Conservation (phyloP, 2,329 filamentous ascomycete species). For the Exophiala bonariae region DNA sequence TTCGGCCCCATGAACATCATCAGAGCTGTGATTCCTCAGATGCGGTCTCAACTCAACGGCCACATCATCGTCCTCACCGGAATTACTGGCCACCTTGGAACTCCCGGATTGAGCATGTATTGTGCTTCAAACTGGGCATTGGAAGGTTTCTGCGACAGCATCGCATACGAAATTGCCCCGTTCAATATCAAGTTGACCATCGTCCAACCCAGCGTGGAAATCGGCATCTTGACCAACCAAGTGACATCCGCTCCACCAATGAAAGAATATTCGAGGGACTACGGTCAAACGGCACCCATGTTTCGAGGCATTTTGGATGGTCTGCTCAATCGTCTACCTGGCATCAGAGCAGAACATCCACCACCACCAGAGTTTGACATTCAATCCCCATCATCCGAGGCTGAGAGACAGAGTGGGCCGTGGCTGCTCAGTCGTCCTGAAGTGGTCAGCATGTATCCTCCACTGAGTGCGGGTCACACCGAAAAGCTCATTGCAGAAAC, state of each 20-base stretch:
- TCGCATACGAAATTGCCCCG: constrained; percentile 93
- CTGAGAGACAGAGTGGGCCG: constrained; percentile 27
- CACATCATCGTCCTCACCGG: constrained; percentile 90
- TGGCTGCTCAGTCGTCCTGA: constrained; percentile 32
- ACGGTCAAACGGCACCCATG: constrained; percentile 70
- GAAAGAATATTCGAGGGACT: constrained; percentile 65
- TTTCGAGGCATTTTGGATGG: constrained; percentile 80
- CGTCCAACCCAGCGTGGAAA: constrained; percentile 92
- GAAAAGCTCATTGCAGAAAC: constrained; percentile 82
- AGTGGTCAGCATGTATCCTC: constrained; percentile 71
- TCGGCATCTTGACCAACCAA: constrained; percentile 80
- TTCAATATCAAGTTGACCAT: constrained; percentile 97
- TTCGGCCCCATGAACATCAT: constrained; percentile 97
- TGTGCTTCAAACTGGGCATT: constrained; percentile 92
- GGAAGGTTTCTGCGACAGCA: constrained; percentile 90
- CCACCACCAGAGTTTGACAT: constrained; percentile 27
- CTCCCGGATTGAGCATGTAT: constrained; percentile 86
- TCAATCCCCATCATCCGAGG: constrained; percentile 24
- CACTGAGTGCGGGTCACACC: constrained; percentile 65
- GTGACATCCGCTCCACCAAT: constrained; percentile 82
- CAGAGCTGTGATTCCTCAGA: constrained; percentile 77
- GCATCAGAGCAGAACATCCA: constrained; percentile 50
- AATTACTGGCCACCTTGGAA: constrained; percentile 88
- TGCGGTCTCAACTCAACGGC: constrained; percentile 77
- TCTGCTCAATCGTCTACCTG: constrained; percentile 74